Percentiles rank a stretch among this genome's conserved stretches.
These are phyloP conservation scores for Tulasnella sp. DNA, from an alignment of 768 basidiomycete genomes.

Conservation along the genomic window DNA sequence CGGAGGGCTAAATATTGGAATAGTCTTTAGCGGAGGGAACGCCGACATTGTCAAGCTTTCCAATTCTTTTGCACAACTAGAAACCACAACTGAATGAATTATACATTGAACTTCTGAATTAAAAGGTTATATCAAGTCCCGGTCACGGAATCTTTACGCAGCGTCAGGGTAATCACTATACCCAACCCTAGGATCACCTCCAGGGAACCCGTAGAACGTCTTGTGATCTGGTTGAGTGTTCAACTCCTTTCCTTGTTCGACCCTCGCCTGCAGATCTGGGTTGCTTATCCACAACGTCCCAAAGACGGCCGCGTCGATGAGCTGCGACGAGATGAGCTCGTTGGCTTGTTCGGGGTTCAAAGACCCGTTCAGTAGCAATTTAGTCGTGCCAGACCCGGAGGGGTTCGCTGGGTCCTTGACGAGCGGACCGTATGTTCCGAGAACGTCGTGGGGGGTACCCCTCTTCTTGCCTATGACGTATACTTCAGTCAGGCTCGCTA, in stretches of 20 bases:
- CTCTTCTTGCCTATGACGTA: constrained; percentile 2
- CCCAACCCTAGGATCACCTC: neutral
- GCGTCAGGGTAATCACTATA: neutral
- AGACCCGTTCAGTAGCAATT: neutral
- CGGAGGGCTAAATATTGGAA: constrained; percentile 34
- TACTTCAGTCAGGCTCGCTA: neutral
- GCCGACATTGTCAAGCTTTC: constrained; percentile 35
- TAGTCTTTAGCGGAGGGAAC: constrained; percentile 43
- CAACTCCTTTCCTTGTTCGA: neutral
- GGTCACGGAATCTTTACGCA: neutral
- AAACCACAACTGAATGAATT: neutral
- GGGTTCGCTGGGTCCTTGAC: neutral
- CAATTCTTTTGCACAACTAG: constrained; percentile 14
- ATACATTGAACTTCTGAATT: neutral
- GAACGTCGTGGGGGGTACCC: neutral
- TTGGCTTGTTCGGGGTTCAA: constrained; percentile 5
- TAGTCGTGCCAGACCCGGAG: neutral
- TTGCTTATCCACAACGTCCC: neutral
- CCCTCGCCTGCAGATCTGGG: neutral
- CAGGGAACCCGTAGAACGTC: neutral
- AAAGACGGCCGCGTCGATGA: constrained; percentile 7
- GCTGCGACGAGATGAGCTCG: neutral
- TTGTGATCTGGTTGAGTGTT: neutral
- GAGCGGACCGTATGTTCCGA: constrained; percentile 10
- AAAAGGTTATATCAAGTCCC: neutral